Percentiles rank a stretch among this genome's conserved stretches.
Evolutionary conservation across 192 early-diverging fungal species (phyloP).

Genomic region (Powellomyces hirtus): DNA sequence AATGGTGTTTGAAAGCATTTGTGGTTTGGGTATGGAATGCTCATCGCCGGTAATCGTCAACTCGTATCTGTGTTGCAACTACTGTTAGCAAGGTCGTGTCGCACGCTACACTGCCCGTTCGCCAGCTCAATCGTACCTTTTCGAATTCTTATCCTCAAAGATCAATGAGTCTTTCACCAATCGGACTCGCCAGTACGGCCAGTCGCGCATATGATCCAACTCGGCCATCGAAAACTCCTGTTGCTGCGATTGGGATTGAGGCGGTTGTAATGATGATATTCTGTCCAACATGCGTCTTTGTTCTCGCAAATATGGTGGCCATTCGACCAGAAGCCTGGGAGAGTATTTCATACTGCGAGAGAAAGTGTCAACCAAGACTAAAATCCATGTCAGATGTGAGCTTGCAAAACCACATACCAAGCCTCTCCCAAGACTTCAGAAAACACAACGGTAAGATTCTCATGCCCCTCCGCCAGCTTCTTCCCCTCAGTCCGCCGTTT

Average conservation of each 20-base stretch:
- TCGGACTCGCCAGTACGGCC: constrained; percentile 32
- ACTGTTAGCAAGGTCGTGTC: too few species aligned
- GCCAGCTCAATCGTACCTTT: too few species aligned
- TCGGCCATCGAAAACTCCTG: not conserved
- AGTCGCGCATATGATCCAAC: constrained; percentile 29
- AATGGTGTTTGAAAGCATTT: too few species aligned
- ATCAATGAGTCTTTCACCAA: constrained; percentile 17
- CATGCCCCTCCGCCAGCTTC: not conserved
- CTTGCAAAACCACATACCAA: constrained; percentile 38
- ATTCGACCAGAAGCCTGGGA: constrained; percentile 49
- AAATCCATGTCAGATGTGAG: not conserved
- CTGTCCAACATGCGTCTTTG: too few species aligned
- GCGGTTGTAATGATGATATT: too few species aligned
- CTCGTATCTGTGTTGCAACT: too few species aligned
- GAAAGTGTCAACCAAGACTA: not conserved
- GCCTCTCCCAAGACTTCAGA: constrained; percentile 51
- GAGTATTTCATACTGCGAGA: constrained; percentile 54
- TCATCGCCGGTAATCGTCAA: too few species aligned
- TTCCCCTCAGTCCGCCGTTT: not conserved
- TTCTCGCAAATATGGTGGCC: constrained; percentile 35
- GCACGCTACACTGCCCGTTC: too few species aligned
- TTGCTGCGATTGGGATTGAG: not conserved
- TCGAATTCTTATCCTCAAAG: constrained; percentile 12
- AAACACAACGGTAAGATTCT: constrained; percentile 51
- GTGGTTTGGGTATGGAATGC: too few species aligned